Conservation (phyloP, 176 grass and related monocot species). For the Typha latifolia region DNA sequence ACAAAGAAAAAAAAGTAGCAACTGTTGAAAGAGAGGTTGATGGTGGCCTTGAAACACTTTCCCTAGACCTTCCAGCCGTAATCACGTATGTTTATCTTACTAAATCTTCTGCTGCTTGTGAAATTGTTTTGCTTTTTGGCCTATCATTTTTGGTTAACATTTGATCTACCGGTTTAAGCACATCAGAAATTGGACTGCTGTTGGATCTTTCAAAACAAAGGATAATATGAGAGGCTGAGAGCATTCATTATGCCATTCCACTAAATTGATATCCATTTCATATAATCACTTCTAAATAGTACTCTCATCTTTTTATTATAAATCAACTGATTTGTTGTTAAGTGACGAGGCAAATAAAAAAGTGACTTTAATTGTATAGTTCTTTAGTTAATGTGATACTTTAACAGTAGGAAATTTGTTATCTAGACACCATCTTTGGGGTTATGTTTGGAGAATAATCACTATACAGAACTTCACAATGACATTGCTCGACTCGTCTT, state of each 20-base stretch:
- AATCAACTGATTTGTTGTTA: no score
- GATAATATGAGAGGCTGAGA: neutral
- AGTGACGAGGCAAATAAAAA: no score
- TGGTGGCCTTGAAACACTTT: constrained; percentile 69
- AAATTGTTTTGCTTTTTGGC: neutral
- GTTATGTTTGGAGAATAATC: no score
- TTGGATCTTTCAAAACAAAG: neutral
- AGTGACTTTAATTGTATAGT: no score
- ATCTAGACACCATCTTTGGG: no score
- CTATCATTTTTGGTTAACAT: neutral
- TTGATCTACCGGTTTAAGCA: neutral
- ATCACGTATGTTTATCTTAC: constrained; percentile 57
- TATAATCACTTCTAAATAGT: no score
- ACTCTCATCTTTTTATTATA: no score
- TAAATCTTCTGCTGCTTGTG: neutral
- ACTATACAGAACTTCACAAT: no score
- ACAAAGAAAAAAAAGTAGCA: constrained; percentile 60
- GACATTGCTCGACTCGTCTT: no score
- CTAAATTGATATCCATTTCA: no score
- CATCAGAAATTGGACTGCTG: neutral
- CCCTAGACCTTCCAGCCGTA: constrained; percentile 75
- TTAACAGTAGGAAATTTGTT: no score
- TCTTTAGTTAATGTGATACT: no score
- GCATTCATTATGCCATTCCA: neutral
- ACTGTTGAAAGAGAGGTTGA: constrained; percentile 79